phyloP scores from a whole-genome alignment of 2,329 filamentous ascomycete species.

The Epichloe baconii region DNA sequence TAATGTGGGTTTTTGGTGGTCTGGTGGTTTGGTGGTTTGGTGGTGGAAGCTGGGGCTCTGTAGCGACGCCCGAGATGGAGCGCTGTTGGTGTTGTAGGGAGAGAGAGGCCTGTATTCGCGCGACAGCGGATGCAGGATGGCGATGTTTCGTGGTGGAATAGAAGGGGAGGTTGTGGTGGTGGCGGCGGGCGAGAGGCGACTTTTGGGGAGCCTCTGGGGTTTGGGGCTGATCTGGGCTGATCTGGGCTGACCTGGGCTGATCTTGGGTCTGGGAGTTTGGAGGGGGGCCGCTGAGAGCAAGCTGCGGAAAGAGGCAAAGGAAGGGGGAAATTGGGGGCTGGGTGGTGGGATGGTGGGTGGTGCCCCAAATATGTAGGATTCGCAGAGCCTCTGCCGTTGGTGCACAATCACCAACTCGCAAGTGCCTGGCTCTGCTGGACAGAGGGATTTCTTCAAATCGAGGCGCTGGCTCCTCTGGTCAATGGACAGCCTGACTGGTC shows the following conservation, averaged over 20 bases:
- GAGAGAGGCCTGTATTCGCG: conserved; percentile 1
- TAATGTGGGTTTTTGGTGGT: conserved; percentile 13
- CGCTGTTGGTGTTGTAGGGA: conserved; percentile 9
- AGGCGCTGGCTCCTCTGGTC: no score
- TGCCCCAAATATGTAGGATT: conserved; percentile 24
- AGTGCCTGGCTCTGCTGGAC: background rate
- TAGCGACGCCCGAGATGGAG: conserved; percentile 6
- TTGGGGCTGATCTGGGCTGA: background rate
- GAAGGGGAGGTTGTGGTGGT: background rate
- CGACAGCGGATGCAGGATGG: conserved; percentile 4
- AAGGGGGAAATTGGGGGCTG: conserved; percentile 13
- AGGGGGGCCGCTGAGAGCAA: background rate
- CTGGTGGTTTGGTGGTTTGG: background rate
- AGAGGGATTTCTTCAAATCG: no score
- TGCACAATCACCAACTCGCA: conserved; percentile 19
- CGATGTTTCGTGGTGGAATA: conserved; percentile 5
- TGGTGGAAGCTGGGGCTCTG: conserved; percentile 2
- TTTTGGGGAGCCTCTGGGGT: conserved; percentile 2
- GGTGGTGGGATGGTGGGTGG: conserved; percentile 18
- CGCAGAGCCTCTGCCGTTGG: conserved; percentile 8
- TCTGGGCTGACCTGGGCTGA: background rate
- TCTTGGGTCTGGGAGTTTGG: background rate
- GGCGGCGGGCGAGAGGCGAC: conserved; percentile 1
- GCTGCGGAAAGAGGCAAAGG: conserved; percentile 2
- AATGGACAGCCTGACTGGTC: no score